These are phyloP conservation scores for Aspergillus arachidicola DNA, from an alignment of 2,329 filamentous ascomycete genomes.

Conservation along the genomic window DNA sequence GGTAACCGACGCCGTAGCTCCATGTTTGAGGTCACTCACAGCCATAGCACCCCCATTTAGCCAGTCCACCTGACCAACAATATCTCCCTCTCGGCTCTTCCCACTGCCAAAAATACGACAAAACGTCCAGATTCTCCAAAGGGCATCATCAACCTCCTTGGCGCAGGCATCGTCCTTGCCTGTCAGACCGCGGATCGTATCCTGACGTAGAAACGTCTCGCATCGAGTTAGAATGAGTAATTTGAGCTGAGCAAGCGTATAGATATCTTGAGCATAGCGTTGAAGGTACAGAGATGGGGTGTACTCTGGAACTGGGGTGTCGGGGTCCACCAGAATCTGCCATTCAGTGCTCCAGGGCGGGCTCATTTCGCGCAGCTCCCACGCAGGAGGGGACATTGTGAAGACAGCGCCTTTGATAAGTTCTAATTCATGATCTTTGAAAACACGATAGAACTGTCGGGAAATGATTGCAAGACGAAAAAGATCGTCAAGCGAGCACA, in stretches of 20 bases:
- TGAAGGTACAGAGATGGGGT: conserved; percentile 56
- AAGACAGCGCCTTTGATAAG: conserved; percentile 55
- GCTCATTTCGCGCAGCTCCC: conserved; percentile 62
- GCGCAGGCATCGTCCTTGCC: conserved; percentile 50
- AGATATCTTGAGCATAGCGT: conserved; percentile 55
- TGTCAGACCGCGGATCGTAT: conserved; percentile 58
- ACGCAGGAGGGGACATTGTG: conserved; percentile 60
- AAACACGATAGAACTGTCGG: conserved; percentile 59
- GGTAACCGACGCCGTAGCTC: conserved; percentile 47
- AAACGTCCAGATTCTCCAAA: conserved; percentile 69
- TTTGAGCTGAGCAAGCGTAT: conserved; percentile 58
- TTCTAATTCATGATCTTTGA: conserved; percentile 58
- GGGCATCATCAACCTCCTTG: conserved; percentile 60
- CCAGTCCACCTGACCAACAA: conserved; percentile 65
- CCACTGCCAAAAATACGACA: conserved; percentile 64
- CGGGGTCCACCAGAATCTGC: conserved; percentile 45
- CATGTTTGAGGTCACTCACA: conserved; percentile 43
- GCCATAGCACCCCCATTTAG: conserved; percentile 59
- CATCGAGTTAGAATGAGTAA: conserved; percentile 59
- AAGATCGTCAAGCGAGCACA: conserved; percentile 56
- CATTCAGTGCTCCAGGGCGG: conserved; percentile 52
- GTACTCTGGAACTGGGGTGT: conserved; percentile 55
- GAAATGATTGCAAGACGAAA: conserved; percentile 58
- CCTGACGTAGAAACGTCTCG: conserved; percentile 57
- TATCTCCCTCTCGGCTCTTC: conserved; percentile 61